Percentiles rank a stretch among this genome's conserved stretches.
Evolutionary conservation across 129 eudicot genomes (phyloP).

Genomic region (Oenanthe sinensis): DNA sequence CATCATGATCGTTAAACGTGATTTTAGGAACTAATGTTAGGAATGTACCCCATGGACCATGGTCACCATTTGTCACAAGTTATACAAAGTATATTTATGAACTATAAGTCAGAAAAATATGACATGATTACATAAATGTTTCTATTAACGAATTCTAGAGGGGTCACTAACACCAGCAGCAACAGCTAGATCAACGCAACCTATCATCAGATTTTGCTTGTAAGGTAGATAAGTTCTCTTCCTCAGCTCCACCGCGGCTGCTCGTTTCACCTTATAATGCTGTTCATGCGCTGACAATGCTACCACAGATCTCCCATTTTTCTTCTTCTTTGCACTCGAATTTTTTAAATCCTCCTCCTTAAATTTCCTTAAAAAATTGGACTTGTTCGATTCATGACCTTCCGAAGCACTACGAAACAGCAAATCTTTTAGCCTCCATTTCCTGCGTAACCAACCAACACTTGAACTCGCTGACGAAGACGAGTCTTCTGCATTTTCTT

Average conservation of each 20-base stretch:
- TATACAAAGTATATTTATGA: no score
- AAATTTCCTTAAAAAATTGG: background rate
- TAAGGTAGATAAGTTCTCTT: constrained; percentile 6
- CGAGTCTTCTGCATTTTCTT: background rate
- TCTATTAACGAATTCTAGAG: no score
- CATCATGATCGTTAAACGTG: no score
- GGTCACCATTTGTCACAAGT: no score
- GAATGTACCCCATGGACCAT: no score
- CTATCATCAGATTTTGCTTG: constrained; percentile 12
- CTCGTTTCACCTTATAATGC: constrained; percentile 12
- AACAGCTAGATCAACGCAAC: constrained; percentile 1
- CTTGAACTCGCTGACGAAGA: background rate
- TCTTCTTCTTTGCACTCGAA: background rate
- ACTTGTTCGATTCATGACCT: background rate
- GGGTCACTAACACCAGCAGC: background rate
- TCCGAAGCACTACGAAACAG: background rate
- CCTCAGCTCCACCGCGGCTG: constrained; percentile 15
- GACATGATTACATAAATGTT: no score
- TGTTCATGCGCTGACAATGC: background rate
- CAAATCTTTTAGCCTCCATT: constrained; percentile 13
- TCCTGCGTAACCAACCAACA: background rate
- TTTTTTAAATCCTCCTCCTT: background rate
- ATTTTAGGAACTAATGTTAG: no score
- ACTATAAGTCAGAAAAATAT: no score
- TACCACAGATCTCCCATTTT: background rate